A percentile compares a stretch with the other conserved stretches of the same genome.
Conservation (phyloP, 164 flowering plant species). For the Stephania japonica region DNA sequence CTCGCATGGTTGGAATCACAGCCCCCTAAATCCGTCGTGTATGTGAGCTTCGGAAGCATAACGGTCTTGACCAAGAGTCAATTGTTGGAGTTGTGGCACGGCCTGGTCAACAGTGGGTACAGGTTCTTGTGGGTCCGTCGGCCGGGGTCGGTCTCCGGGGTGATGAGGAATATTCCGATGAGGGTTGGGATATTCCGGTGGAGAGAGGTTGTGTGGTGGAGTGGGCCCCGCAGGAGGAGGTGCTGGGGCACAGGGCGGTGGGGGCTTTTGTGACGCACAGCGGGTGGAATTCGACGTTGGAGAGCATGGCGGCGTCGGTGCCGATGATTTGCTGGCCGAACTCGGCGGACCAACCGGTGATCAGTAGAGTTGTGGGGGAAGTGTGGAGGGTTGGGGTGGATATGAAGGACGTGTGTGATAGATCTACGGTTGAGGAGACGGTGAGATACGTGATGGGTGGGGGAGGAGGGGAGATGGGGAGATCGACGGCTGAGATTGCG, state of each 20-base stretch:
- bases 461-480: constrained; percentile 5
- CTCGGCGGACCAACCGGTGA: constrained; percentile 19
- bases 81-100: constrained; percentile 16
- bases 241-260: no score
- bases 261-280: constrained; percentile 16
- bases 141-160: neutral
- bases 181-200: neutral
- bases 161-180: neutral
- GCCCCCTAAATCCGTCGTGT: constrained; percentile 10
- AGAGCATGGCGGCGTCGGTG: constrained; percentile 2
- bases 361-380: constrained; percentile 21
- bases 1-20: constrained; percentile 16
- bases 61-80: neutral
- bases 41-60: constrained; percentile 19
- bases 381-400: constrained; percentile 13
- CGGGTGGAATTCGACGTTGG: constrained; percentile 24
- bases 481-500: neutral
- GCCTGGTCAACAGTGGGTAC: constrained; percentile 15
- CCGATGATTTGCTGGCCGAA: constrained; percentile 28
- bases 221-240: no score
- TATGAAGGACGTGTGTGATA: constrained; percentile 13
- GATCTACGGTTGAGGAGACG: constrained; percentile 9
- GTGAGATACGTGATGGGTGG: constrained; percentile 8
- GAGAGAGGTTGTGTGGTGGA: no score
- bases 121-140: constrained; percentile 18